Evolutionary conservation across 2,329 filamentous ascomycete species (phyloP), one percentile per base, ranked within the genome.

Genomic region (Sphaerulina populicola): DNA sequence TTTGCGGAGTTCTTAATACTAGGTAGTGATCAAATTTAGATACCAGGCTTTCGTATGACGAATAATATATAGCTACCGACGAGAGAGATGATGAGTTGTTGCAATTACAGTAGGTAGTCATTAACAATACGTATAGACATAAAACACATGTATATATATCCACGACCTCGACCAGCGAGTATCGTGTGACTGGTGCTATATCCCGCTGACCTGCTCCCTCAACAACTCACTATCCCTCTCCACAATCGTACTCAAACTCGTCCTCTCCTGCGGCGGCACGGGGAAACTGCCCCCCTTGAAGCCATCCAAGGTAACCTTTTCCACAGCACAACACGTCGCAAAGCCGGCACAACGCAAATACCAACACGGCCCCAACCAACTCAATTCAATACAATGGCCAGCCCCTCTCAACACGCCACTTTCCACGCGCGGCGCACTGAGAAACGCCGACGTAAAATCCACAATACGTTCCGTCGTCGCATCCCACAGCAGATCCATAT

Each of bases 271-370:
- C 29, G 46, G 29, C 29, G 46, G 46, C 31, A 38, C 38, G 30
- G 39, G n/a, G 23, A 49, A 43, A 18, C 18, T 27, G 11, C 39
- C 46, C 29, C 42, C 30, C 38, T 43, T 6, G 30, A 43, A 49
- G 0, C 46, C 46, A 18, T 49, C 46, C 38, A 49, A 21, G 2
- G 46, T 49, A 33, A 50, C 48, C 15, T 44, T 50, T 37, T 53
- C 51, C 14, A 53, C 47, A 8, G 51, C 51, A 37, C 46, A 49
- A 21, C 51, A 48, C 36, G 39, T 47, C 27, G 51, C 51, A 11
- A 53, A 53, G 2, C 51, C 51, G 9, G 47, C 46, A 49, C 51
- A 53, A 12, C 47, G 45, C 31, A 50, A 31, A 38, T 53, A 53
- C 51, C 51, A 53, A 14, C 42, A 42, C 12, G 51, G 51, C 7